Evolutionary conservation across 805 yeast genomes (phyloP).

Genomic region (Kazachstania taianensis): DNA sequence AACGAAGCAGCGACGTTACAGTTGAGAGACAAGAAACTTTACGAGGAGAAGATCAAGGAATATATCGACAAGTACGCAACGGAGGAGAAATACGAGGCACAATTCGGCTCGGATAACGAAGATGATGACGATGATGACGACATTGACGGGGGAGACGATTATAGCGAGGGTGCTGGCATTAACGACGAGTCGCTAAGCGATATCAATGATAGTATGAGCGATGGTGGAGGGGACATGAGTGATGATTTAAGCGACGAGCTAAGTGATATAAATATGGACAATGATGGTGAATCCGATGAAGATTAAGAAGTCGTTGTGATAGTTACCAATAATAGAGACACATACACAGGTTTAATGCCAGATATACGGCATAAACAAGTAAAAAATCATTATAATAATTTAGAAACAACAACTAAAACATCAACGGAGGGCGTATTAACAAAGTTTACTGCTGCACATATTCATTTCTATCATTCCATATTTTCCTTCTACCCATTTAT

Average conservation of each 20-base stretch:
- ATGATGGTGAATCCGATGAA: slow-evolving; percentile 10
- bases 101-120: slow-evolving; percentile 40
- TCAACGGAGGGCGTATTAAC: too few relatives aligned
- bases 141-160: slow-evolving; percentile 19
- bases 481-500: too few relatives aligned
- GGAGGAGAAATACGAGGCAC: slow-evolving; percentile 29
- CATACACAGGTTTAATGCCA: too few relatives aligned
- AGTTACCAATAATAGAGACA: background rate
- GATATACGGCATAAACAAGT: too few relatives aligned
- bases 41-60: slow-evolving; percentile 57
- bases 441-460: too few relatives aligned
- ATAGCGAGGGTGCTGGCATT: too few relatives aligned
- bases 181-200: slow-evolving; percentile 12
- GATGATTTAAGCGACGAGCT: slow-evolving; percentile 17
- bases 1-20: slow-evolving; percentile 79
- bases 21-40: slow-evolving; percentile 54
- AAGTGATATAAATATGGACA: slow-evolving; percentile 25
- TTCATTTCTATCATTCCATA: too few relatives aligned
- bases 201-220: slow-evolving; percentile 13
- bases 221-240: slow-evolving; percentile 10
- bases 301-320: background rate
- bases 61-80: slow-evolving; percentile 67
- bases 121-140: slow-evolving; percentile 28
- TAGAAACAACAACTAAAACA: too few relatives aligned
- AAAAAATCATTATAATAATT: too few relatives aligned